These are phyloP conservation scores for Mycena floridula DNA, from an alignment of 768 basidiomycete species.

Conservation along the genomic window DNA sequence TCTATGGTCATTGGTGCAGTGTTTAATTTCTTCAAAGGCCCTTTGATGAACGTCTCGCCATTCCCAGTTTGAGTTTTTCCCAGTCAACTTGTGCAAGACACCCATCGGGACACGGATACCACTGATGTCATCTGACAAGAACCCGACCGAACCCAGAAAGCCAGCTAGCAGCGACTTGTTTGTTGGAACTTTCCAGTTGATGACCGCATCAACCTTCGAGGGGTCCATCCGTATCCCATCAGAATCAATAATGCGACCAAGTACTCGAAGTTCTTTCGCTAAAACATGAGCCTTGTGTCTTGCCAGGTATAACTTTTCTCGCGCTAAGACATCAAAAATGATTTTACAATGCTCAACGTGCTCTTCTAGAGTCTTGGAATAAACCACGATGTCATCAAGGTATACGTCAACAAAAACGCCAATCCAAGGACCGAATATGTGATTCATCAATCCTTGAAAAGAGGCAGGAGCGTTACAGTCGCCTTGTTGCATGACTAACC, in stretches of 20 bases:
- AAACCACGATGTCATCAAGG: too few relatives aligned
- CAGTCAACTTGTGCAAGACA: constrained; percentile 13
- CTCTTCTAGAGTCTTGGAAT: constrained; percentile 19
- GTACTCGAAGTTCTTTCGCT: constrained; percentile 13
- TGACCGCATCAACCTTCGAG: constrained; percentile 4
- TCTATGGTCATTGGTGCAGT: constrained; percentile 3
- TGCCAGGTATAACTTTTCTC: constrained; percentile 22
- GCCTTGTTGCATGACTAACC: too few relatives aligned
- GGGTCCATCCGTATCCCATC: constrained; percentile 17
- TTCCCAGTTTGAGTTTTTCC: constrained; percentile 3
- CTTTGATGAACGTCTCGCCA: constrained; percentile 6
- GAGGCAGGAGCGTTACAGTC: too few relatives aligned
- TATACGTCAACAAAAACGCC: too few relatives aligned
- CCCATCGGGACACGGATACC: constrained; percentile 18
- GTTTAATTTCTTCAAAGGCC: constrained; percentile 8
- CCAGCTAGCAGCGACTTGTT: constrained; percentile 14
- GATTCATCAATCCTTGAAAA: too few relatives aligned
- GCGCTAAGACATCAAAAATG: constrained; percentile 18
- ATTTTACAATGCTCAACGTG: constrained; percentile 20
- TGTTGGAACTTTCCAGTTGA: neutral
- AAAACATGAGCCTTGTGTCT: constrained; percentile 19
- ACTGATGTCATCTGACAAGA: constrained; percentile 17
- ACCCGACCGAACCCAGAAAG: constrained; percentile 20
- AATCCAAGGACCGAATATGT: too few relatives aligned
- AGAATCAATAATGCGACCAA: constrained; percentile 22